Evolutionary conservation across 225 moss, liverwort and hornwort genomes (phyloP).

Genomic region (Antitrichia curtipendula): DNA sequence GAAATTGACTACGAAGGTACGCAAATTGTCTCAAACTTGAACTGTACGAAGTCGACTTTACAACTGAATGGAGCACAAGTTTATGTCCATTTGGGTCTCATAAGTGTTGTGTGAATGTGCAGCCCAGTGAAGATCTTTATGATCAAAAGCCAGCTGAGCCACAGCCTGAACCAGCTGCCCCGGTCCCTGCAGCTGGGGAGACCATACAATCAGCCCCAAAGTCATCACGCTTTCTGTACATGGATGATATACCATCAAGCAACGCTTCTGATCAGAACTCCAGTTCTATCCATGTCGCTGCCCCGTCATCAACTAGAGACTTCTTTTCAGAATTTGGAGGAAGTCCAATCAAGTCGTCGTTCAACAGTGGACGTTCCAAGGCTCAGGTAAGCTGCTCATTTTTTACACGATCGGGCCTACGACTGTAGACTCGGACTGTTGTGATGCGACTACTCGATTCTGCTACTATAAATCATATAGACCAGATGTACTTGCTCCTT

Average conservation of each 20-base stretch:
- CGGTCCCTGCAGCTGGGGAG: conserved; percentile 27
- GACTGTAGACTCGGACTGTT: not conserved
- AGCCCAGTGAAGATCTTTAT: conserved; percentile 76
- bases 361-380: conserved; percentile 46
- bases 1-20: conserved; percentile 79
- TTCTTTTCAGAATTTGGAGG: conserved; percentile 81
- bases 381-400: conserved; percentile 30
- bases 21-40: not conserved
- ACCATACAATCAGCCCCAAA: conserved; percentile 55
- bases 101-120: not conserved
- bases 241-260: conserved; percentile 49
- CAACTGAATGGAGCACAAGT: not conserved
- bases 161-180: conserved; percentile 52
- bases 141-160: conserved; percentile 88
- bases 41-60: not conserved
- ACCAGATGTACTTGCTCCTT: not conserved
- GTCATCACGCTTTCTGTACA: conserved; percentile 80
- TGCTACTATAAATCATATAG: not conserved
- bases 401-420: not conserved
- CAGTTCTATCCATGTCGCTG: conserved; percentile 63
- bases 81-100: not conserved
- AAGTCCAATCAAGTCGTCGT: conserved; percentile 29
- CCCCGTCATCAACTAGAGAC: conserved; percentile 56
- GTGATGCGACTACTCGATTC: not conserved
- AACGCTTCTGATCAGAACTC: conserved; percentile 32